Conservation (phyloP, 257 asterid genomes). For the Capsicum pubescens region DNA sequence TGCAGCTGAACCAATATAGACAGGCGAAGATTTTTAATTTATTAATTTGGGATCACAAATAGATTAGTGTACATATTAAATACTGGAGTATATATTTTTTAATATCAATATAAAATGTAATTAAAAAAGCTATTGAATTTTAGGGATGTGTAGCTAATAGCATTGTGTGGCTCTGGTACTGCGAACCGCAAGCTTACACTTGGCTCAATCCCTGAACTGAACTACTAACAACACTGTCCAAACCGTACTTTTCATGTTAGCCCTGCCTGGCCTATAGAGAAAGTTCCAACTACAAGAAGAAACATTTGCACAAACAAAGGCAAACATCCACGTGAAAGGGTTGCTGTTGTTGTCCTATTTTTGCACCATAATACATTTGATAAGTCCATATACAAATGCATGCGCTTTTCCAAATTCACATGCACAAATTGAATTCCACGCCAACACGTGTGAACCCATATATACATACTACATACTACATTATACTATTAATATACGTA, state of each 20-base stretch:
- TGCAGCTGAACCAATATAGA: no score
- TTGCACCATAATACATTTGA: constrained; percentile 21
- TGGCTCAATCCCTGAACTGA: not conserved
- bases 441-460: constrained; percentile 29
- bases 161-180: no score
- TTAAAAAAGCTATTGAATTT: not conserved
- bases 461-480: constrained; percentile 10
- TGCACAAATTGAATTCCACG: constrained; percentile 29
- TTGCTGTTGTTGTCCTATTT: constrained; percentile 10
- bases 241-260: not conserved
- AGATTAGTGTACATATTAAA: no score
- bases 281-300: not conserved
- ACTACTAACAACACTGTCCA: not conserved
- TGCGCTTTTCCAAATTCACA: constrained; percentile 31
- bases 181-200: not conserved
- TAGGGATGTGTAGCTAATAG: no score
- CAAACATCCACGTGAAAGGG: constrained; percentile 24
- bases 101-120: no score
- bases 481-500: not conserved
- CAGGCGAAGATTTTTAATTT: no score
- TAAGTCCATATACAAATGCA: constrained; percentile 26
- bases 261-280: not conserved
- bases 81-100: no score
- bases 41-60: no score
- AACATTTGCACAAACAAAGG: constrained; percentile 22